These are phyloP conservation scores for Hansfordia pulvinata DNA, from an alignment of 2,329 filamentous ascomycete genomes.

Conservation along the genomic window DNA sequence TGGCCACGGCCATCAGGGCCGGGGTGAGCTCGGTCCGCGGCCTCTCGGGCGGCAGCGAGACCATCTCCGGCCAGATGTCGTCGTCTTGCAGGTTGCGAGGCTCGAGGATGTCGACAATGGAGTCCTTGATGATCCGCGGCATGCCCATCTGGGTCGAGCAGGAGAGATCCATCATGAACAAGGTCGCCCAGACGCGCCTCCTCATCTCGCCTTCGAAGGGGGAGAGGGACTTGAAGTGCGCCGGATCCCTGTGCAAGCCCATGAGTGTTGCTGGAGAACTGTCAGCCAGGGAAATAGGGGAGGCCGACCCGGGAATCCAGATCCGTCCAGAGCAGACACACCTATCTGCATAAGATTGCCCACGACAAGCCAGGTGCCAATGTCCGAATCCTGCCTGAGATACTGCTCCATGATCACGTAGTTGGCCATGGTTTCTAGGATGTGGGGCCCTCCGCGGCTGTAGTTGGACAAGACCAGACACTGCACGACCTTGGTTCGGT, in stretches of 20 bases:
- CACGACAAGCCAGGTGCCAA: conserved; percentile 20
- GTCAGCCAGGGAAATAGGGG: conserved; percentile 26
- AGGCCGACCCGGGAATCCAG: conserved; percentile 31
- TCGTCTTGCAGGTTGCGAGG: conserved; percentile 34
- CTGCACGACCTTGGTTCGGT: conserved; percentile 17
- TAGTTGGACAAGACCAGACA: conserved; percentile 14
- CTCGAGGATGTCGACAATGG: conserved; percentile 42
- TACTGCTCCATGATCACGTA: conserved; percentile 5
- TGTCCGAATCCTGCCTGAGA: conserved; percentile 8
- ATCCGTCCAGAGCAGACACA: conserved; percentile 20
- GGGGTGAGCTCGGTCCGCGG: conserved; percentile 15
- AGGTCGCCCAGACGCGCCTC: conserved; percentile 45
- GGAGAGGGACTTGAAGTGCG: conserved; percentile 31
- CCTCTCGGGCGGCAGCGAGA: conserved; percentile 24
- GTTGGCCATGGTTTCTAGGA: conserved; percentile 17
- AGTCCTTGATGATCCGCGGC: conserved; percentile 42
- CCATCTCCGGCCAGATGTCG: conserved; percentile 25
- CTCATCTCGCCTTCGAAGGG: conserved; percentile 50
- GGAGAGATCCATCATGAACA: conserved; percentile 45
- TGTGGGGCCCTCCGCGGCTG: not conserved
- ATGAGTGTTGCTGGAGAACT: conserved; percentile 28
- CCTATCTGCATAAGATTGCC: conserved; percentile 19
- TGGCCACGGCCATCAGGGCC: conserved; percentile 11
- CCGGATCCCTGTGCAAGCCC: conserved; percentile 45
- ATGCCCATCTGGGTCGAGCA: conserved; percentile 50